phyloP scores from a whole-genome alignment of 257 asterid species.

The Hygrophila difformis region DNA sequence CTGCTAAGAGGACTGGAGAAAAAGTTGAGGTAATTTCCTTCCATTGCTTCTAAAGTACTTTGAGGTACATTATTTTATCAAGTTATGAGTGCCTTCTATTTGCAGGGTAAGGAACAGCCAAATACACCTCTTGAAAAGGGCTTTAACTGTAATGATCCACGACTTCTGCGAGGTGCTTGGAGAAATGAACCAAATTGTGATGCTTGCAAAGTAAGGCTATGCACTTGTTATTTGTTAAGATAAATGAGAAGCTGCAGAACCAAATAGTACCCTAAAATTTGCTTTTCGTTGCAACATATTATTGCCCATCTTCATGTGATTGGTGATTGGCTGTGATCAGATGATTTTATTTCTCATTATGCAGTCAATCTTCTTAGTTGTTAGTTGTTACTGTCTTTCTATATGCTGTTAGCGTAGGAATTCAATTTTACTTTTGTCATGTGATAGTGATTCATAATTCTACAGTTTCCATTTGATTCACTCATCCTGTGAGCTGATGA shows the following conservation, averaged over 20 bases:
- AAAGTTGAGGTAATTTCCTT: constrained; percentile 49
- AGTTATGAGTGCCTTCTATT: too few species aligned
- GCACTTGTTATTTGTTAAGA: constrained; percentile 9
- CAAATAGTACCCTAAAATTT: neutral
- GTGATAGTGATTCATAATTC: too few species aligned
- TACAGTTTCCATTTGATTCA: too few species aligned
- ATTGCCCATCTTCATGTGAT: neutral
- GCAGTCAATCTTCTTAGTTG: neutral
- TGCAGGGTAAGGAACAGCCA: too few species aligned
- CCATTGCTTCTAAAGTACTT: too few species aligned
- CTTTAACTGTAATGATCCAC: constrained; percentile 84
- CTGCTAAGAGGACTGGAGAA: constrained; percentile 70
- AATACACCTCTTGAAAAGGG: constrained; percentile 70
- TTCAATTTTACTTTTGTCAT: too few species aligned
- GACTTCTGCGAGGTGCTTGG: constrained; percentile 98
- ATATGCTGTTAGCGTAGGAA: too few species aligned
- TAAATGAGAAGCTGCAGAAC: neutral
- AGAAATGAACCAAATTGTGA: constrained; percentile 91
- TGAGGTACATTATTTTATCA: constrained; percentile 15
- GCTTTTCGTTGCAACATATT: neutral
- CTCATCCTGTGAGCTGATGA: too few species aligned
- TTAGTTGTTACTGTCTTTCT: neutral
- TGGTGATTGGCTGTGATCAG: neutral
- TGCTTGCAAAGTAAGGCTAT: constrained; percentile 65
- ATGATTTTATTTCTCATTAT: neutral